Conservation (phyloP, 208 protist species). For the Leishmania major region DNA sequence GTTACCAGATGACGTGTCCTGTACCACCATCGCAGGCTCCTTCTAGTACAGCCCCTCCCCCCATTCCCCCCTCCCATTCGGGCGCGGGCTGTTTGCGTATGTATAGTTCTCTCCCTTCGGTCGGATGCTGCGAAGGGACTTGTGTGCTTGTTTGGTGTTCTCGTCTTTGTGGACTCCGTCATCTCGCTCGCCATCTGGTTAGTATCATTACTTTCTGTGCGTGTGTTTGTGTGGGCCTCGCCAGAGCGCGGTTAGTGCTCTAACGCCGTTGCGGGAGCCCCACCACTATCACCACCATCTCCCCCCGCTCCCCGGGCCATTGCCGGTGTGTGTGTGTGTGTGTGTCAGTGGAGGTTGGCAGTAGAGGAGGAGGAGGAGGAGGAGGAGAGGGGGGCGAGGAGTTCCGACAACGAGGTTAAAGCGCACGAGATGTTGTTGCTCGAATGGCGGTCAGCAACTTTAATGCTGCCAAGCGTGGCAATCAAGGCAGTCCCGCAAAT, state of each 20-base stretch:
- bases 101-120: background rate
- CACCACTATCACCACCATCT: background rate
- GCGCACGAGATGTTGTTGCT: background rate
- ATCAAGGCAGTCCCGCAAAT: background rate
- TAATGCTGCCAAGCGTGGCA: background rate
- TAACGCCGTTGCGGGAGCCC: background rate
- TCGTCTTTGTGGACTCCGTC: background rate
- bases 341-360: background rate
- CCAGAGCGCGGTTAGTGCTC: no score
- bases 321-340: background rate
- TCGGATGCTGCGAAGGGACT: background rate
- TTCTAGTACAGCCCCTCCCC: background rate
- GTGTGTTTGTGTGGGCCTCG: background rate
- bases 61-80: background rate
- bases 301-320: no score
- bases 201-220: background rate
- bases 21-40: background rate
- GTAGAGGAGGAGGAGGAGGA: background rate
- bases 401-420: background rate
- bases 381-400: background rate
- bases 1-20: background rate
- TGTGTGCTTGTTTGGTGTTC: background rate
- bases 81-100: background rate
- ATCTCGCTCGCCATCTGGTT: constrained; percentile 7
- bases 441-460: background rate